Base-by-base conservation (phyloP, 73 alveolate genomes). In the Paramecium bursaria region DNA sequence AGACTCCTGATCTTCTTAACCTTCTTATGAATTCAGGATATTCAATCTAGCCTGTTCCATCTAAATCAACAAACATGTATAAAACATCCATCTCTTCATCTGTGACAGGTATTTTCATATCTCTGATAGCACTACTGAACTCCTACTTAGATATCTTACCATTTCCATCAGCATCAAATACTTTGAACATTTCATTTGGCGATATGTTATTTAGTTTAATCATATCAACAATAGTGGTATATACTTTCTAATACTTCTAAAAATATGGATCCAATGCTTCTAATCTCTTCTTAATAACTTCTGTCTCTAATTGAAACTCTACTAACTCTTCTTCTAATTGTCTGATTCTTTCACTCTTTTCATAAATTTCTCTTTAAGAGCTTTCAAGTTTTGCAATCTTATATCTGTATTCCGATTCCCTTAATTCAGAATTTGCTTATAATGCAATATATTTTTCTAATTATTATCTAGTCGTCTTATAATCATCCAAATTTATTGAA, bases 141-240 rank as follows among this genome's bases (percentile, higher is more conserved):
- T 79, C 89, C 13, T 9, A 22, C 42, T 74, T 61, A 26, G 54
- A 39, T 9, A 79, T 48, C n/a, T 79, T 55, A 2, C 74, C 74
- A 22, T 79, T 82, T 79, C 89, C 76, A 25, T 79, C 54, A 27
- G 51, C 89, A 79, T 79, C 89, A 55, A 79, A 53, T 54, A 39
- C 33, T 23, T 61, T 35, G 15, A 79, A 79, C 46, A 79, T 50
- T 79, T 79, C 85, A 21, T 53, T 79, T 22, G 74, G 77, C 1
- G 89, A 79, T 11, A 79, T 79, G 35, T 39, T 39, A 23, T 79
- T 79, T 17, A 42, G 23, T 25, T 50, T 35, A 30, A 79, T 79
- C 29, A 30, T 49, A 9, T 33, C 67, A 17, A 79, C 85, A 21
- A 79, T 53, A 14, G 51, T 67, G 19, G 31, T 5, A 48, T 53